Percentiles rank a stretch among this genome's conserved stretches.
phyloP scores from a whole-genome alignment of 2,329 filamentous ascomycete genomes.

The Neofusicoccum sp. region DNA sequence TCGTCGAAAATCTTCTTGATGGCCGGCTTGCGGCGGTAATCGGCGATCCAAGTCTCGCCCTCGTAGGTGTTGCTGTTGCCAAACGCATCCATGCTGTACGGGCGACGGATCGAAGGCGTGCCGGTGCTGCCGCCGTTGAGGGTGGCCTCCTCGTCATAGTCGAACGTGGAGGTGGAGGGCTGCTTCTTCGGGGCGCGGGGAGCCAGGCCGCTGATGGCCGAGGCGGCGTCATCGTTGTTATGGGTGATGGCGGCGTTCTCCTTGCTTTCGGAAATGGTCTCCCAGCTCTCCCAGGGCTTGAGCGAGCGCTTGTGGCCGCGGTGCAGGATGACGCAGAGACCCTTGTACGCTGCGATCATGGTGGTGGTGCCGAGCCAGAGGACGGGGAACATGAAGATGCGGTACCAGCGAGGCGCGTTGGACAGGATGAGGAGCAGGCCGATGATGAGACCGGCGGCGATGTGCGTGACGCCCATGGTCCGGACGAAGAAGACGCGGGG shows the following conservation, averaged over 20 bases:
- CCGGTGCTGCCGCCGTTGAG: not conserved
- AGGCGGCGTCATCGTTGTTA: not conserved
- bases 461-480: slow-evolving; percentile 59
- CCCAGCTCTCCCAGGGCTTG: slow-evolving; percentile 70
- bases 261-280: slow-evolving; percentile 23
- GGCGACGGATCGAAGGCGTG: not conserved
- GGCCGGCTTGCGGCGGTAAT: slow-evolving; percentile 67
- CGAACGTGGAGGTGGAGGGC: slow-evolving; percentile 33
- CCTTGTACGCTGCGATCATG: slow-evolving; percentile 70
- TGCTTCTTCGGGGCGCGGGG: not conserved
- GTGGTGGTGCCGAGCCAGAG: slow-evolving; percentile 70
- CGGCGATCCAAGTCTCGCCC: slow-evolving; percentile 72
- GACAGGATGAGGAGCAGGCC: slow-evolving; percentile 67
- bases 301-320: slow-evolving; percentile 74
- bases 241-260: not conserved
- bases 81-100: slow-evolving; percentile 37
- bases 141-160: slow-evolving; percentile 33
- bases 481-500: slow-evolving; percentile 70
- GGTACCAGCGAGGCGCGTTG: slow-evolving; percentile 60
- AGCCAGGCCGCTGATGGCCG: not conserved
- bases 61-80: slow-evolving; percentile 62
- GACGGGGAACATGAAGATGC: slow-evolving; percentile 63
- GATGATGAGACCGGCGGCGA: slow-evolving; percentile 57
- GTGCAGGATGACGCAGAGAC: slow-evolving; percentile 76
- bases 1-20: slow-evolving; percentile 74